These are phyloP conservation scores for Arctium lappa DNA, from an alignment of 129 eudicot species.

Conservation along the genomic window DNA sequence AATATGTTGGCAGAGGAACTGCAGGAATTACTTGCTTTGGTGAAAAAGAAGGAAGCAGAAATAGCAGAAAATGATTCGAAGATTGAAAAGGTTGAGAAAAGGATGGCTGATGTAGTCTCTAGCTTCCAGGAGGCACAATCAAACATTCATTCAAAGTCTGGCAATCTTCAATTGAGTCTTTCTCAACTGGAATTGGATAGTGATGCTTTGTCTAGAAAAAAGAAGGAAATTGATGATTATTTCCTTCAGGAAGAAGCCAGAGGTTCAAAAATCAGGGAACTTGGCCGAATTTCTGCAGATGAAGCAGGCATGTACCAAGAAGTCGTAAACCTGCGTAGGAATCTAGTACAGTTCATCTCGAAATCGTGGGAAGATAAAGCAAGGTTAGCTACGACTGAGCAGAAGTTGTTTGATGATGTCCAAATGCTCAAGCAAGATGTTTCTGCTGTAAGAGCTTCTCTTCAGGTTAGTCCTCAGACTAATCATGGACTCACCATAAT, in stretches of 20 bases:
- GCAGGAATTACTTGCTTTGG: conserved; percentile 58
- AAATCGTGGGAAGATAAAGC: conserved; percentile 49
- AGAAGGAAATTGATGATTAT: conserved; percentile 54
- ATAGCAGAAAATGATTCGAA: conserved; percentile 58
- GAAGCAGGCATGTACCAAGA: conserved; percentile 53
- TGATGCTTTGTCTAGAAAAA: conserved; percentile 42
- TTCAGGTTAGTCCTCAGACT: conserved; percentile 55
- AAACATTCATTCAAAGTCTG: conserved; percentile 30
- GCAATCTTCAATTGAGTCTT: conserved; percentile 35
- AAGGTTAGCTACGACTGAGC: conserved; percentile 52
- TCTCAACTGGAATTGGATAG: conserved; percentile 43
- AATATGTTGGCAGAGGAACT: conserved; percentile 51
- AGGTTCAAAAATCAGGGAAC: conserved; percentile 47
- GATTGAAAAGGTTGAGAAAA: conserved; percentile 52
- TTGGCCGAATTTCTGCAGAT: conserved; percentile 46
- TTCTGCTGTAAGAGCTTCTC: conserved; percentile 62
- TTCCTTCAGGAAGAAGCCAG: conserved; percentile 52
- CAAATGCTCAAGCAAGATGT: conserved; percentile 63
- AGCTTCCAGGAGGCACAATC: conserved; percentile 56
- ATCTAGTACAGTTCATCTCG: conserved; percentile 39
- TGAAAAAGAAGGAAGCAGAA: conserved; percentile 74
- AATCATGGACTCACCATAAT: not conserved
- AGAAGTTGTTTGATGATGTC: conserved; percentile 52
- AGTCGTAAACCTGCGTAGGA: conserved; percentile 44
- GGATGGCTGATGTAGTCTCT: conserved; percentile 50